Conservation (phyloP, 2,329 filamentous ascomycete genomes). For the Fusarium poae region DNA sequence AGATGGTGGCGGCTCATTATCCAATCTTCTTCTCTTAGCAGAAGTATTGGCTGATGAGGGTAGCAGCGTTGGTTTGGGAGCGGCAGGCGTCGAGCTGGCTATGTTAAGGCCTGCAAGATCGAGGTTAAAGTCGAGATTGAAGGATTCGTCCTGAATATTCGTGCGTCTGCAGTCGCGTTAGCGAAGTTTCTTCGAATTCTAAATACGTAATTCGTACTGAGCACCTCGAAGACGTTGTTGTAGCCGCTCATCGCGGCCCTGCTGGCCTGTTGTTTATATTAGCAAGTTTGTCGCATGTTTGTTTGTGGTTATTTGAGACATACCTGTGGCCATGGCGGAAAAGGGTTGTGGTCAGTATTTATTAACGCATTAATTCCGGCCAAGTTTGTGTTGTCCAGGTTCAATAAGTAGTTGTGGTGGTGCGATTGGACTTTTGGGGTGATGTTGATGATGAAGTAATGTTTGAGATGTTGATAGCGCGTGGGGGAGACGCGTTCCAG, state of each 20-base stretch:
- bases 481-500: conserved; percentile 47
- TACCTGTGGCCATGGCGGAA: conserved; percentile 55
- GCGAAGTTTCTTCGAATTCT: rapidly evolving
- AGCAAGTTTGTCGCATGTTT: neutral
- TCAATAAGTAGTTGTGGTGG: neutral
- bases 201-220: conserved; percentile 60
- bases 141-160: conserved; percentile 71
- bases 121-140: conserved; percentile 69
- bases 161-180: conserved; percentile 58
- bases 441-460: conserved; percentile 45
- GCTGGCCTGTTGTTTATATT: conserved; percentile 48
- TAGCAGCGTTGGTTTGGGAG: conserved; percentile 43
- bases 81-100: conserved; percentile 40
- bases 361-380: conserved; percentile 18
- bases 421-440: conserved; percentile 15
- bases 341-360: neutral
- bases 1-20: conserved; percentile 40
- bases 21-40: conserved; percentile 60
- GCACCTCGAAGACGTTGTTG: conserved; percentile 75
- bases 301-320: conserved; percentile 10
- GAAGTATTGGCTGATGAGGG: conserved; percentile 59
- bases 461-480: conserved; percentile 42
- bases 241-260: conserved; percentile 72
- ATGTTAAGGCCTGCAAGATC: conserved; percentile 60
- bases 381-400: neutral